These are phyloP conservation scores for Rubia tinctorum DNA, from an alignment of 305 asterid species.

Conservation along the genomic window DNA sequence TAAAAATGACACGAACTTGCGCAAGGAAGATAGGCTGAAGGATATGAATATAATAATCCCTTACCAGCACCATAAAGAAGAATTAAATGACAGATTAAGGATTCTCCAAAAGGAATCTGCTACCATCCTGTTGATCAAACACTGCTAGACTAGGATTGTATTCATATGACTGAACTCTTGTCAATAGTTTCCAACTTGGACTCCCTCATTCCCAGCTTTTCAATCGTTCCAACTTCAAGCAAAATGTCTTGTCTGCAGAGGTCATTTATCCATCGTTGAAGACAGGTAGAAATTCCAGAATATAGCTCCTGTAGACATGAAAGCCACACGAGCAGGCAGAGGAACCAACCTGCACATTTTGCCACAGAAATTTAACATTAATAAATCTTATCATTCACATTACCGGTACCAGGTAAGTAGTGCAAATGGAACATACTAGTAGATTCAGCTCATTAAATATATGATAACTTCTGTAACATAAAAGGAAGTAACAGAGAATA, in stretches of 20 bases:
- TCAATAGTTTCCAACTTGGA: background rate
- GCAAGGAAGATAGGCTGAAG: background rate
- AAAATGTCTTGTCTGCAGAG: constrained; percentile 13
- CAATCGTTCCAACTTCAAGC: background rate
- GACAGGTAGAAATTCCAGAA: constrained; percentile 92
- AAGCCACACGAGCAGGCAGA: constrained; percentile 90
- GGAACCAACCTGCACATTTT: constrained; percentile 63
- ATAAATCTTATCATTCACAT: background rate
- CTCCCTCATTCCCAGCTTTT: background rate
- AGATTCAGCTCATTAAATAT: background rate
- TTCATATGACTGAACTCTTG: background rate
- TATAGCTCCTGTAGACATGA: constrained; percentile 90
- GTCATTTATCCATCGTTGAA: constrained; percentile 71
- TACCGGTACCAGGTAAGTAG: background rate
- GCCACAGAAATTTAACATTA: constrained; percentile 12
- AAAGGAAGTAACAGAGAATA: background rate
- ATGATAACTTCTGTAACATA: background rate
- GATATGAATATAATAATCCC: background rate
- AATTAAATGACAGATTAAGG: background rate
- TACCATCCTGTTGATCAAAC: constrained; percentile 2
- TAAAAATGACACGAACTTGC: background rate
- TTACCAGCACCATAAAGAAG: background rate
- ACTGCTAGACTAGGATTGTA: background rate
- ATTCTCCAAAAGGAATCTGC: background rate
- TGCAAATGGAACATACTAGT: background rate